A percentile compares a stretch with the other conserved stretches of the same genome.
These are phyloP conservation scores for Pleurotus tuber-regium DNA, from an alignment of 768 basidiomycete genomes.

Conservation along the genomic window DNA sequence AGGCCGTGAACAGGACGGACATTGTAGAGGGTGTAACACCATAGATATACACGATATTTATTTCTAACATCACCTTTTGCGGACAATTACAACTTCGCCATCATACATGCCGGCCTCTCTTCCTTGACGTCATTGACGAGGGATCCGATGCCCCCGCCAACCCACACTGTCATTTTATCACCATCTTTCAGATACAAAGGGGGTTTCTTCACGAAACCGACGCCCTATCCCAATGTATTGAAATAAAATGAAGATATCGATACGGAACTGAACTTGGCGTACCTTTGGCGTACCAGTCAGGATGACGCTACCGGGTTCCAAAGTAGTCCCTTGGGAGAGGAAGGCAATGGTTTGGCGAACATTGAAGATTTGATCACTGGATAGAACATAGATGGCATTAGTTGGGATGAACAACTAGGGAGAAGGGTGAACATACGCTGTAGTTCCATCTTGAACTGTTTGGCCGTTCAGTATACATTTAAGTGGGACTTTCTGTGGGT, in stretches of 20 bases:
- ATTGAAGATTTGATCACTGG: constrained; percentile 78
- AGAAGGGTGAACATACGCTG: constrained; percentile 50
- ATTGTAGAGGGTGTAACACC: too few species aligned
- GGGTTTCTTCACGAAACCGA: constrained; percentile 76
- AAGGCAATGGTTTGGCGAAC: constrained; percentile 75
- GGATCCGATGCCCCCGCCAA: constrained; percentile 75
- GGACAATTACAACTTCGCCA: not conserved
- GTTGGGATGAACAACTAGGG: not conserved
- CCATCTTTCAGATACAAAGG: constrained; percentile 70
- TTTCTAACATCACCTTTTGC: too few species aligned
- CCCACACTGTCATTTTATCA: constrained; percentile 66
- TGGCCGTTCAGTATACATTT: constrained; percentile 66
- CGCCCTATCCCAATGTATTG: constrained; percentile 35
- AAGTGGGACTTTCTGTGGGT: constrained; percentile 65
- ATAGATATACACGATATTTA: too few species aligned
- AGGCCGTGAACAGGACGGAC: too few species aligned
- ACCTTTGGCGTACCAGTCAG: constrained; percentile 75
- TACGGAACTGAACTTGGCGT: not conserved
- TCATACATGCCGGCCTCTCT: constrained; percentile 34
- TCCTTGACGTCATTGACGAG: constrained; percentile 77
- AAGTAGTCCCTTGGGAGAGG: constrained; percentile 82
- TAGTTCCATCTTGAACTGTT: constrained; percentile 71
- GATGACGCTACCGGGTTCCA: constrained; percentile 79
- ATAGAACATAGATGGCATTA: too few species aligned
- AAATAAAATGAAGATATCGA: not conserved